Evolutionary conservation across 306 rosid species (phyloP), one percentile per base, ranked within the genome.

Genomic region (Acmispon strigosus): DNA sequence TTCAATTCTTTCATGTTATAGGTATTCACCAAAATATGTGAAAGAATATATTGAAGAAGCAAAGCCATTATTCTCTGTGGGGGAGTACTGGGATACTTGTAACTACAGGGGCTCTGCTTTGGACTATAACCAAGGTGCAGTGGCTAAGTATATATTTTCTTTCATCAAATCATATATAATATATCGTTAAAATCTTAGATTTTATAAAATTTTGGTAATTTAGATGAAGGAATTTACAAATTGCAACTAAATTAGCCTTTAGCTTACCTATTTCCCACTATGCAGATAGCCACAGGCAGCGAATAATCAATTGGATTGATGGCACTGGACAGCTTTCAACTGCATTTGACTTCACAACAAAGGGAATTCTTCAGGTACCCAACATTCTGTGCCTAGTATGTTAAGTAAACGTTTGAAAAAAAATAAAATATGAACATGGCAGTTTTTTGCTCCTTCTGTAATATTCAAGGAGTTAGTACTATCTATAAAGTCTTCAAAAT

Each of bases 311-410:
- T 76, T 93, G 98, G 98, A 90, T 93, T 68, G 85, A 93, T 84
- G 83, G 87, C 74, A 81, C 97, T 19, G 96, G 96, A 63, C 87
- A 88, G 62, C 90, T 85, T 74, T 85, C 98, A 70, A 75, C 92
- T 75, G 98, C 97, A 45, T 93, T 93, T 70, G 98, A 90, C 82
- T 93, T 93, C 78, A 93, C 98, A 62, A 88, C 96, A n/a, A 93
- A 93, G 83, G 98, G 98, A 65, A 78, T 93, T 78, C 96, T 90
- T 52, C 98, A 93, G 98, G 97, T 93, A 78, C 45, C 48, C 44
- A 54, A 3, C 63, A 63, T 50, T 53, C 69, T 76, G 45, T 44
- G 12, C 34, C 34, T 9, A 32, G 32, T 19, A 62, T n/a, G 42
- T 61, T 48, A 32, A 20, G 19, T 70, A 18, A 52, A 67, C 37